These are phyloP conservation scores for Ogataea siamensis DNA, from an alignment of 805 yeast genomes.

Conservation along the genomic window DNA sequence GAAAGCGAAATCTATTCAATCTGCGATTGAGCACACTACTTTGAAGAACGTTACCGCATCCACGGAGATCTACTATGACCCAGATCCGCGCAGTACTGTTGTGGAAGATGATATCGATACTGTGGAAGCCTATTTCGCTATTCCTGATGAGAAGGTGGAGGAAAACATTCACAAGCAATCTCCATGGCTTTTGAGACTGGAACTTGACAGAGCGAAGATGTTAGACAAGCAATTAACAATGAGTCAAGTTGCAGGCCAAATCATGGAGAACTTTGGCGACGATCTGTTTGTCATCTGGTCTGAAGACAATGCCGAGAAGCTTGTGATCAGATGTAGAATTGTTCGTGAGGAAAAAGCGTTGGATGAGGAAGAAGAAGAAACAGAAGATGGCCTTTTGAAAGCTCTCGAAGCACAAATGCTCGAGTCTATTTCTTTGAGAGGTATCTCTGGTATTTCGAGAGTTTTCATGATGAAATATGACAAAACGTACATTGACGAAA, in stretches of 20 bases:
- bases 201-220: slow-evolving; percentile 98
- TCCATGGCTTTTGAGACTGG: slow-evolving; percentile 96
- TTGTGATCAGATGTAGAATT: slow-evolving; percentile 96
- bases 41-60: slow-evolving; percentile 94
- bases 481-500: slow-evolving; percentile 64
- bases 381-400: slow-evolving; percentile 94
- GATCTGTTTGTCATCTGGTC: slow-evolving; percentile 98
- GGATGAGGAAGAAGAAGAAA: slow-evolving; percentile 92
- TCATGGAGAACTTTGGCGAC: slow-evolving; percentile 87
- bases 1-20: slow-evolving; percentile 90
- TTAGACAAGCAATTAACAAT: slow-evolving; percentile 95
- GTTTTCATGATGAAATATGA: slow-evolving; percentile 89
- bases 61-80: slow-evolving; percentile 95
- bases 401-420: slow-evolving; percentile 95
- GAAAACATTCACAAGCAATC: slow-evolving; percentile 91
- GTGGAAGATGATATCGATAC: slow-evolving; percentile 96
- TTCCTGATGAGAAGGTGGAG: slow-evolving; percentile 97
- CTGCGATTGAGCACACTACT: slow-evolving; percentile 96
- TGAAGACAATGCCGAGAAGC: slow-evolving; percentile 96
- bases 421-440: slow-evolving; percentile 90
- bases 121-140: slow-evolving; percentile 94
- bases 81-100: slow-evolving; percentile 96
- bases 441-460: slow-evolving; percentile 90
- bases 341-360: slow-evolving; percentile 92
- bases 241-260: slow-evolving; percentile 97